phyloP scores from a whole-genome alignment of 2,329 filamentous ascomycete genomes.

The Eurotiales sp. region DNA sequence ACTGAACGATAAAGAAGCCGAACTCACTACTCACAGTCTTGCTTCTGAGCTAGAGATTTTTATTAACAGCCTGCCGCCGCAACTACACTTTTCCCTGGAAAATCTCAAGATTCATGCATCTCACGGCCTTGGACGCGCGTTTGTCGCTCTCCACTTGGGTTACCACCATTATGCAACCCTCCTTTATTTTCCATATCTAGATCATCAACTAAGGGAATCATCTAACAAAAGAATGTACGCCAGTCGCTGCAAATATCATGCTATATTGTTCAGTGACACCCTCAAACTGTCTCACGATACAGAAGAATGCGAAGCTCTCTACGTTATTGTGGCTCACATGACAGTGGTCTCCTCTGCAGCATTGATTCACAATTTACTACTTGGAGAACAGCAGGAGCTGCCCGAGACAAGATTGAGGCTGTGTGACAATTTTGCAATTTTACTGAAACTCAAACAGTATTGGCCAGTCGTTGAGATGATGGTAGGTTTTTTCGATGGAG shows the following conservation, averaged over 20 bases:
- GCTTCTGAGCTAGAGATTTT: conserved; percentile 34
- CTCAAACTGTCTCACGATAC: conserved; percentile 37
- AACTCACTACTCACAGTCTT: conserved; percentile 25
- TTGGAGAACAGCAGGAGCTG: conserved; percentile 23
- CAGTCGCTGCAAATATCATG: conserved; percentile 39
- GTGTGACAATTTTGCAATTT: conserved; percentile 14
- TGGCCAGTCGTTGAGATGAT: conserved; percentile 16
- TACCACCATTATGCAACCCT: conserved; percentile 48
- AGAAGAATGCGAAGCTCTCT: conserved; percentile 39
- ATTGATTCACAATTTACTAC: conserved; percentile 46
- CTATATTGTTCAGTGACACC: conserved; percentile 38
- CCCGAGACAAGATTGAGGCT: conserved; percentile 7
- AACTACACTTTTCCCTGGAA: conserved; percentile 35
- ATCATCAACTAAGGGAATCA: conserved; percentile 14
- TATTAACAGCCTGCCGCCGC: conserved; percentile 31
- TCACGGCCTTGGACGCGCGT: conserved; percentile 41
- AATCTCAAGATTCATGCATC: conserved; percentile 38
- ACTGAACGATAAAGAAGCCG: conserved; percentile 18
- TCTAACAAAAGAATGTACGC: conserved; percentile 25
- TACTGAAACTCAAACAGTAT: conserved; percentile 16
- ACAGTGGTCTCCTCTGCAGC: conserved; percentile 47
- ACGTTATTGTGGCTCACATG: conserved; percentile 47
- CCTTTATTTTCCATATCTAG: conserved; percentile 48
- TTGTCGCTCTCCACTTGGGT: conserved; percentile 46
- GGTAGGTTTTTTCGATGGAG: conserved; percentile 6